A percentile compares a stretch with the other conserved stretches of the same genome.
Evolutionary conservation across 2,329 filamentous ascomycete genomes (phyloP).

Genomic region (Penicillium sp.): DNA sequence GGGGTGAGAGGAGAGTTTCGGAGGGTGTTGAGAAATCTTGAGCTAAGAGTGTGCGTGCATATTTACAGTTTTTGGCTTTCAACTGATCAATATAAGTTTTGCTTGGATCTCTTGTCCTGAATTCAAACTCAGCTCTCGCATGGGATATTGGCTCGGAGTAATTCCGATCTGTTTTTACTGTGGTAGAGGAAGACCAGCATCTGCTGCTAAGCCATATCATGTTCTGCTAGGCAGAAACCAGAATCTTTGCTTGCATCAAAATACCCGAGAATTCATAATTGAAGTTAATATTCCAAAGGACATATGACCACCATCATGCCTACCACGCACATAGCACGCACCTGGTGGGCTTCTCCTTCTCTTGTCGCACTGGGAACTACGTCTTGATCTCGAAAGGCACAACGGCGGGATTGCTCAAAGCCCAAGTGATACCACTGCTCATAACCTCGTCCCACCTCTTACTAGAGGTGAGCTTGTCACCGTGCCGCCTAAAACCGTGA

Average conservation of each 20-base stretch:
- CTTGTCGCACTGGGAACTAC: not conserved
- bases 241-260: not conserved
- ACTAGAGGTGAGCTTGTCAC: slow-evolving; percentile 31
- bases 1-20: not conserved
- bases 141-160: not conserved
- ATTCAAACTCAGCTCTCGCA: not conserved
- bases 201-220: not conserved
- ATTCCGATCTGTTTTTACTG: not conserved
- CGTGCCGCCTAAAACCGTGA: slow-evolving; percentile 52
- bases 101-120: not conserved
- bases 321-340: too few species aligned
- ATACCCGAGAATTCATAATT: not conserved
- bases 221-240: not conserved
- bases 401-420: slow-evolving; percentile 27
- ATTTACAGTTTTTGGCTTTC: not conserved
- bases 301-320: not conserved
- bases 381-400: slow-evolving; percentile 29
- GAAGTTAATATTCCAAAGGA: not conserved
- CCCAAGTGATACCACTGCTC: slow-evolving; percentile 36
- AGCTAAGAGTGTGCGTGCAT: not conserved
- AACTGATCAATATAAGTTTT: not conserved
- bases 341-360: not conserved
- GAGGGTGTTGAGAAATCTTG: not conserved
- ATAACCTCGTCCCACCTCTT: slow-evolving; percentile 38
- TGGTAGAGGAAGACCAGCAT: not conserved